phyloP scores from a whole-genome alignment of 306 rosid species.

The Cicer bijugum region DNA sequence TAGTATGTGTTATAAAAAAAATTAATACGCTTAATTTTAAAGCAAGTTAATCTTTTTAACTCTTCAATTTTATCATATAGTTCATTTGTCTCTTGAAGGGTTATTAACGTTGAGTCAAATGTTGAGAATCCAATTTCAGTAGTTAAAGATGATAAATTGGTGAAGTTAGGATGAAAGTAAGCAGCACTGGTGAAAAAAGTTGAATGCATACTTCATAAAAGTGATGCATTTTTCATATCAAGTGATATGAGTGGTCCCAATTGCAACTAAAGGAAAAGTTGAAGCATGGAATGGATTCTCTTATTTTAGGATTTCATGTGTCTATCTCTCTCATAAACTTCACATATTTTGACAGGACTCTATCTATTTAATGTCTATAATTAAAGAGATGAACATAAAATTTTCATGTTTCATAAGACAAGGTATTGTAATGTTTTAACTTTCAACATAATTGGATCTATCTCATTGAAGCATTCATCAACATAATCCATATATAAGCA shows the following conservation, averaged over 20 bases:
- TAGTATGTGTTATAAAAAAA: not conserved
- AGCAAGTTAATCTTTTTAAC: not conserved
- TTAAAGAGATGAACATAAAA: conserved; percentile 13
- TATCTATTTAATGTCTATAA: not conserved
- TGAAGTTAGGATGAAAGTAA: not conserved
- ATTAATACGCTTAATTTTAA: not conserved
- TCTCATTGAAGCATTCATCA: conserved; percentile 19
- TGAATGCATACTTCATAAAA: conserved; percentile 5
- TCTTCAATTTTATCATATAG: conserved; percentile 8
- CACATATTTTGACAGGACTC: not conserved
- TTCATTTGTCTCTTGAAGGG: conserved; percentile 22
- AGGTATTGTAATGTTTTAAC: not conserved
- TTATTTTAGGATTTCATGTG: not conserved
- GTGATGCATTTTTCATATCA: conserved; percentile 2
- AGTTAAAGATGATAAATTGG: conserved; percentile 17
- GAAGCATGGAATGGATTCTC: not conserved
- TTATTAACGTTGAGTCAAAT: conserved; percentile 12
- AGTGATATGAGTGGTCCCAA: not conserved
- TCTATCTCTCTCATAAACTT: not conserved
- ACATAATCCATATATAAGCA: conserved; percentile 22
- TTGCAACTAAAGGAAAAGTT: conserved; percentile 32
- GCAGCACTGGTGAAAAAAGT: conserved; percentile 1
- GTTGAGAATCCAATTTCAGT: not conserved
- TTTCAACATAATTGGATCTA: not conserved
- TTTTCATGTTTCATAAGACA: not conserved